Evolutionary conservation across 2,329 filamentous ascomycete genomes (phyloP), one percentile per base, ranked within the genome.

Genomic region (Diaporthe vaccinii): DNA sequence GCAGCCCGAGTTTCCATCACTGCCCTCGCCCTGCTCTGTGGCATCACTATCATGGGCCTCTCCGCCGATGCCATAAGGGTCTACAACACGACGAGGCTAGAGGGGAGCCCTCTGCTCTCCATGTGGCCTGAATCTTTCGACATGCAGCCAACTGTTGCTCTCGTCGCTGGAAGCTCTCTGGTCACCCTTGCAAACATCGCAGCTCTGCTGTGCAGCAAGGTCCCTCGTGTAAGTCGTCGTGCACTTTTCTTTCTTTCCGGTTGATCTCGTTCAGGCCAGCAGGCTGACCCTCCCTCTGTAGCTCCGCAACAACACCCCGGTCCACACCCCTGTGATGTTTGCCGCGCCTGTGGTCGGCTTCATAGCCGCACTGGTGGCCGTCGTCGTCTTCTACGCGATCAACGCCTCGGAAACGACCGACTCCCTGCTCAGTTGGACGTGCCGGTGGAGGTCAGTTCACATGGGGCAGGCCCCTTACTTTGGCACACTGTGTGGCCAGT

Each of bases 381-480:
- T 91, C 79, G 83, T 86, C 70, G 87, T 92, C 81, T 91, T 90
- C 81, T 92, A 91, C 79, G 85, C 85, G 73, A 85, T 90, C 81
- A 89, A 91, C 78, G 81, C 86, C 25, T 91, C 90, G 4, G 82
- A 82, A 20, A 85, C 84, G 12, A 83, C 84, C 75, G 89, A 91
- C 80, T 90, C 89, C 9, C 82, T 92, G 15, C 85, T 91, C 79
- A 91, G 89, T 82, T 93, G 91, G 91, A 89, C 87, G 55, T 93
- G 91, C 81, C 89, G 89, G 77, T 93, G 91, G 91, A 82, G 83
- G 12, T 79, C 84, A 31, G 83, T 91, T n/a, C 81, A 83, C 76
- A 91, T 92, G 89, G 78, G 79, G 22, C 80, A 83, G 49, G 82
- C 86, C 76, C 90, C 91, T 41, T 84, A 90, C 79, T 93, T 91